phyloP scores from a whole-genome alignment of 805 yeast genomes.

The Starmerella sp. region DNA sequence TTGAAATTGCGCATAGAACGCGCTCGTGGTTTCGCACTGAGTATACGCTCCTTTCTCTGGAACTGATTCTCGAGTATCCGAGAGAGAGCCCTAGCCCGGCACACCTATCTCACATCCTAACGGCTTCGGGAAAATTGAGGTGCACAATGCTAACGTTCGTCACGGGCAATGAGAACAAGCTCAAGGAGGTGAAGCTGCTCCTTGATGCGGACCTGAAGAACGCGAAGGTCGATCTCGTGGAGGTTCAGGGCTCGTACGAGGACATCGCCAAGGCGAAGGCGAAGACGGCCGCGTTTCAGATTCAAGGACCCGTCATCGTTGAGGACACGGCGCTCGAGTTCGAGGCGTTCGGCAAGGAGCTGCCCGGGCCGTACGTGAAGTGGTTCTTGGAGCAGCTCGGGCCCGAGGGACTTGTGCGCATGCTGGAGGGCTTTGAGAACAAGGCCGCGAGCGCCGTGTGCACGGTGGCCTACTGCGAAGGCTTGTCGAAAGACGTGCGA shows the following conservation, averaged over 20 bases:
- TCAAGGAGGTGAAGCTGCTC: slow-evolving; percentile 72
- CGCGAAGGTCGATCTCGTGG: slow-evolving; percentile 68
- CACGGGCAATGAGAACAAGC: slow-evolving; percentile 82
- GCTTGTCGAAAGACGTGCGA: slow-evolving; percentile 59
- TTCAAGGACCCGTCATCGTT: slow-evolving; percentile 74
- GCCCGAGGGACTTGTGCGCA: slow-evolving; percentile 58
- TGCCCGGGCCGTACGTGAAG: slow-evolving; percentile 93
- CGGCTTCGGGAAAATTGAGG: neutral
- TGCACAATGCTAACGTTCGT: slow-evolving; percentile 46
- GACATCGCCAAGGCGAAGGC: slow-evolving; percentile 78
- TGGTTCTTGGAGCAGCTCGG: slow-evolving; percentile 82
- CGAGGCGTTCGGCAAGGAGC: slow-evolving; percentile 54
- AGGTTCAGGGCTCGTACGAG: slow-evolving; percentile 77
- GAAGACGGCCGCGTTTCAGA: slow-evolving; percentile 50
- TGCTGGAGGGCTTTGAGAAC: slow-evolving; percentile 72
- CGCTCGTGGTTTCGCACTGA: no score
- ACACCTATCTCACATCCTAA: no score
- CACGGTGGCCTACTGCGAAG: slow-evolving; percentile 83
- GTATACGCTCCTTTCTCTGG: no score
- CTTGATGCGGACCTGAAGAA: slow-evolving; percentile 44
- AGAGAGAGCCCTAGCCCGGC: no score
- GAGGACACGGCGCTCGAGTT: slow-evolving; percentile 91
- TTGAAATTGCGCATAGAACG: no score
- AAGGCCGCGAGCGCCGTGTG: slow-evolving; percentile 81
- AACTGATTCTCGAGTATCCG: no score